Evolutionary conservation across 2,329 filamentous ascomycete species (phyloP).

Genomic region (Cladophialophora chaetospira): DNA sequence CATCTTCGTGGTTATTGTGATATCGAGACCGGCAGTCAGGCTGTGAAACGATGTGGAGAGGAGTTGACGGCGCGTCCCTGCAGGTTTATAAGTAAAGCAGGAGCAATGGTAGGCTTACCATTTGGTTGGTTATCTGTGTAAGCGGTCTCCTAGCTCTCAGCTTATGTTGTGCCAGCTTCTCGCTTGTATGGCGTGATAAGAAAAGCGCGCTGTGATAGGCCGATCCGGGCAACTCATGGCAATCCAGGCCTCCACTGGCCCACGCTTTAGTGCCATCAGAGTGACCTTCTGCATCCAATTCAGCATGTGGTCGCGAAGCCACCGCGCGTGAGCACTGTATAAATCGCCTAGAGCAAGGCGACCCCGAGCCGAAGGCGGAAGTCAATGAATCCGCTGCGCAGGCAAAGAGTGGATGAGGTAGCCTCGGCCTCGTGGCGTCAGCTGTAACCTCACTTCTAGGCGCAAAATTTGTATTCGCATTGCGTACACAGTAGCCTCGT

Average conservation of each 20-base stretch:
- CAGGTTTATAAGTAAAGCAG: slow-evolving; percentile 3
- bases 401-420: not conserved
- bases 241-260: not conserved
- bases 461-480: not conserved
- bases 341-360: not conserved
- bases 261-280: slow-evolving; percentile 8
- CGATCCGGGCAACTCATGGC: not conserved
- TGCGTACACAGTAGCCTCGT: not conserved
- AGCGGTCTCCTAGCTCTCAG: not conserved
- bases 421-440: slow-evolving; percentile 7
- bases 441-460: slow-evolving; percentile 7
- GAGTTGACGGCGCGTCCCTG: not conserved
- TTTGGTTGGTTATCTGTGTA: not conserved
- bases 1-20: not conserved
- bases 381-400: not conserved
- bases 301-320: slow-evolving; percentile 8
- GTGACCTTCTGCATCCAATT: not conserved
- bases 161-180: slow-evolving; percentile 10
- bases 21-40: not conserved
- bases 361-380: not conserved
- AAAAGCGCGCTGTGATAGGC: slow-evolving; percentile 12
- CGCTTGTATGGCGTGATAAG: slow-evolving; percentile 21
- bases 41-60: not conserved
- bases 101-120: not conserved
- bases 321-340: not conserved